phyloP scores from a whole-genome alignment of 805 yeast genomes.

The Spathaspora passalidarum region DNA sequence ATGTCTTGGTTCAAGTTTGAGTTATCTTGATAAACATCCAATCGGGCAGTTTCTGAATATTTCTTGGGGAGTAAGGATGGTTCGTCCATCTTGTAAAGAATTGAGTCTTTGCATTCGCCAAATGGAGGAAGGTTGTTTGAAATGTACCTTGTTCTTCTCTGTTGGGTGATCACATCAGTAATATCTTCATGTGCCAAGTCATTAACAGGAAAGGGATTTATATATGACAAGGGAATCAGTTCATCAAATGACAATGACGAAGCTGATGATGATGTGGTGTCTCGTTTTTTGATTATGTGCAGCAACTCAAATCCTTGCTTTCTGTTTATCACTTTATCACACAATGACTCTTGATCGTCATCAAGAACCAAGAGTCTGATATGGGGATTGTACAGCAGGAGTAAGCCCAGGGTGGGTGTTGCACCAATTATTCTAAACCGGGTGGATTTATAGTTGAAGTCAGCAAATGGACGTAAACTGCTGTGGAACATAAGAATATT shows the following conservation, averaged over 20 bases:
- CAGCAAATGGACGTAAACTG: conserved; percentile 36
- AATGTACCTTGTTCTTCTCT: conserved; percentile 13
- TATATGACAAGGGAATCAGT: conserved; percentile 12
- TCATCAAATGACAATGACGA: conserved; percentile 3
- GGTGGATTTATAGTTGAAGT: conserved; percentile 34
- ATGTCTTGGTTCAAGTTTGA: conserved; percentile 7
- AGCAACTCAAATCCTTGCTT: conserved; percentile 23
- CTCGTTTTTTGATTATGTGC: conserved; percentile 11
- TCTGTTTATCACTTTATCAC: conserved; percentile 32
- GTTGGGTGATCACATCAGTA: neutral
- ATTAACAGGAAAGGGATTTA: conserved; percentile 32
- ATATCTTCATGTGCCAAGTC: conserved; percentile 4
- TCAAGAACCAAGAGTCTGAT: conserved; percentile 34
- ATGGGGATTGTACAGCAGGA: conserved; percentile 28
- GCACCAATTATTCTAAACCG: conserved; percentile 39
- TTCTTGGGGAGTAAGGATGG: conserved; percentile 27
- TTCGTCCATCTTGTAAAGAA: conserved; percentile 16
- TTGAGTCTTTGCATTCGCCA: conserved; percentile 30
- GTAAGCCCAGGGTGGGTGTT: conserved; percentile 26
- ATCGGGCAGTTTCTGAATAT: conserved; percentile 30
- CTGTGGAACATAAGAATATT: conserved; percentile 32
- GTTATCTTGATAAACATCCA: conserved; percentile 34
- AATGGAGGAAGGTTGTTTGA: conserved; percentile 38
- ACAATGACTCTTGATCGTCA: conserved; percentile 30
- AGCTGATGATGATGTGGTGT: neutral